Percentiles rank a stretch among this genome's conserved stretches.
Evolutionary conservation across 345 rosid genomes (phyloP).

Genomic region (Viola odorata): DNA sequence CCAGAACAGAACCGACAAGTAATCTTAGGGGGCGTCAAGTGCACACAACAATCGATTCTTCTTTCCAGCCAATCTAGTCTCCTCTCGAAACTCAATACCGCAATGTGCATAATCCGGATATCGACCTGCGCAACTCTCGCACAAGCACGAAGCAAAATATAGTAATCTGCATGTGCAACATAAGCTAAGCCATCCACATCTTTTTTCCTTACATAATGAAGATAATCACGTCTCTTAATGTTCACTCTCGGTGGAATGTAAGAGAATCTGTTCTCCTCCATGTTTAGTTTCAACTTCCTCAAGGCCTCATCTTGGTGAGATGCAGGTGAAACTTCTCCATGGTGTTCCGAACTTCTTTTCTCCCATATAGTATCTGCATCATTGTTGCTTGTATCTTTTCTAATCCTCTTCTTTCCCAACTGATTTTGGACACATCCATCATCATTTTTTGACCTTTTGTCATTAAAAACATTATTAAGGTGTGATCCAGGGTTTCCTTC

Average conservation of each 20-base stretch:
- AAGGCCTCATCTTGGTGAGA: conserved; percentile 26
- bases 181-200: conserved; percentile 48
- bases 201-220: conserved; percentile 41
- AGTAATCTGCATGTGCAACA: conserved; percentile 45
- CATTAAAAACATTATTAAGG: conserved; percentile 3
- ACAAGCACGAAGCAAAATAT: too few species aligned
- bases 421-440: too few species aligned
- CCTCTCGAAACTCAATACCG: conserved; percentile 64
- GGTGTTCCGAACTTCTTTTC: too few species aligned
- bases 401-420: too few species aligned
- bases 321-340: conserved; percentile 16
- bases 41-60: conserved; percentile 39
- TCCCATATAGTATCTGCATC: too few species aligned
- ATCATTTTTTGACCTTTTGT: conserved; percentile 34
- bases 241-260: conserved; percentile 70
- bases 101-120: conserved; percentile 59
- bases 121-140: too few species aligned
- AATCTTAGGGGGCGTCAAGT: conserved; percentile 32
- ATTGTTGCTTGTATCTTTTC: too few species aligned
- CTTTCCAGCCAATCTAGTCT: conserved; percentile 35
- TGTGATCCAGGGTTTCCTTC: conserved; percentile 6
- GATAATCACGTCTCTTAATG: conserved; percentile 25
- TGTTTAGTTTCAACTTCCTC: conserved; percentile 43
- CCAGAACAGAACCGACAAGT: conserved; percentile 43
- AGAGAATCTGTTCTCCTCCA: conserved; percentile 60